Conservation (phyloP, 83 land plant genomes). For the Thuja plicata region DNA sequence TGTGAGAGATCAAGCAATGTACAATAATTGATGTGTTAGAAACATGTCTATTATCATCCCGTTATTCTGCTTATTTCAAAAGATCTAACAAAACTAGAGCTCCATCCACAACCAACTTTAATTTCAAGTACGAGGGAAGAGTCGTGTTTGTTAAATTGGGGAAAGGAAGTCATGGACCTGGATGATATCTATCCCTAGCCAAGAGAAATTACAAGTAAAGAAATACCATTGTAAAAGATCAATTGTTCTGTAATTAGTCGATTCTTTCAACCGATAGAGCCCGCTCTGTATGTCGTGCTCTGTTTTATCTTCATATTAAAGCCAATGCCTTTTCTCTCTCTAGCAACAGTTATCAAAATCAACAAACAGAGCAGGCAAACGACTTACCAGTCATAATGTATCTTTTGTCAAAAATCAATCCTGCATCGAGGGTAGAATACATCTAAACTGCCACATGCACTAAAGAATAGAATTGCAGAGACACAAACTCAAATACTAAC, state of each 20-base stretch:
- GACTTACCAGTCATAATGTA: background rate
- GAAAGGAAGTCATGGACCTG: background rate
- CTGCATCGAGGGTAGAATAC: background rate
- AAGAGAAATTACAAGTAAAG: too few species aligned
- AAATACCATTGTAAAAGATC: background rate
- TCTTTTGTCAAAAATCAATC: background rate
- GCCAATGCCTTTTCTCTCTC: background rate
- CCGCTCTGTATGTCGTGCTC: background rate
- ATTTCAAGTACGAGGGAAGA: background rate
- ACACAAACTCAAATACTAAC: background rate
- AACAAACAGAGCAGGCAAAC: background rate
- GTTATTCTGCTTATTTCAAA: background rate
- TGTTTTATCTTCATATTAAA: background rate
- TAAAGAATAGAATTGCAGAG: background rate
- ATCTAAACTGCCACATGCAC: background rate
- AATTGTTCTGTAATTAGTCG: background rate
- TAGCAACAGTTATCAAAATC: background rate
- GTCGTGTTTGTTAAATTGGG: background rate
- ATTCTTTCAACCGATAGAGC: background rate
- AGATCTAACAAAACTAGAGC: background rate
- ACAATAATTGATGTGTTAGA: too few species aligned
- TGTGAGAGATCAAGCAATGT: too few species aligned
- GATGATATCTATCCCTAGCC: too few species aligned
- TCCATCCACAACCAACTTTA: background rate
- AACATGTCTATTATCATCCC: background rate